phyloP scores from a whole-genome alignment of 345 rosid species.

The Euphorbia tirucalli region DNA sequence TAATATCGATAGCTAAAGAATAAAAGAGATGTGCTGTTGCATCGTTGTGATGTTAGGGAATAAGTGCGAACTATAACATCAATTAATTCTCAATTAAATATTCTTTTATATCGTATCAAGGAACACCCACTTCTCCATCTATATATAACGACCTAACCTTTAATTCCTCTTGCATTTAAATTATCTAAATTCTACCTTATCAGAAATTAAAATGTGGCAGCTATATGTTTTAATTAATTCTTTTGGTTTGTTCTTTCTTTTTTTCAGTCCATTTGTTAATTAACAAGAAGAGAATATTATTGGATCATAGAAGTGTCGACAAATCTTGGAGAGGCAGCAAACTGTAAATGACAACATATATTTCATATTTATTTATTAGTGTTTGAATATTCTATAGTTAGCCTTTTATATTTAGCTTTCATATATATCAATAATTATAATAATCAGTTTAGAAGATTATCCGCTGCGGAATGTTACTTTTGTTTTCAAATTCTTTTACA shows the following conservation, averaged over 20 bases:
- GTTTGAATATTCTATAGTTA: slow-evolving; percentile 22
- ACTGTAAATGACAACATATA: slow-evolving; percentile 36
- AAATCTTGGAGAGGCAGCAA: slow-evolving; percentile 39
- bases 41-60: neutral
- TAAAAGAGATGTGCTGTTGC: neutral
- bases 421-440: neutral
- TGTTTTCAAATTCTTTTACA: slow-evolving; percentile 9
- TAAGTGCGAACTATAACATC: no score
- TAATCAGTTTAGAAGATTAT: slow-evolving; percentile 38
- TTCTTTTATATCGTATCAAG: slow-evolving; percentile 15
- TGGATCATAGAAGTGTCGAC: slow-evolving; percentile 35
- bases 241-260: neutral
- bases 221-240: neutral
- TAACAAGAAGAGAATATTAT: slow-evolving; percentile 6
- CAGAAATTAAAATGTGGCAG: slow-evolving; percentile 9
- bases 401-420: neutral
- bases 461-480: slow-evolving; percentile 32
- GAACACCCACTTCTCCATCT: neutral
- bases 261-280: slow-evolving; percentile 12
- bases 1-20: neutral
- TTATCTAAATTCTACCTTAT: no score
- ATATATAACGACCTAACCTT: no score
- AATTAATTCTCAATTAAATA: neutral
- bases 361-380: slow-evolving; percentile 13
- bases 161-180: no score